phyloP scores from a whole-genome alignment of 1,139 yeast genomes.

The Geotrichum carabidarum region DNA sequence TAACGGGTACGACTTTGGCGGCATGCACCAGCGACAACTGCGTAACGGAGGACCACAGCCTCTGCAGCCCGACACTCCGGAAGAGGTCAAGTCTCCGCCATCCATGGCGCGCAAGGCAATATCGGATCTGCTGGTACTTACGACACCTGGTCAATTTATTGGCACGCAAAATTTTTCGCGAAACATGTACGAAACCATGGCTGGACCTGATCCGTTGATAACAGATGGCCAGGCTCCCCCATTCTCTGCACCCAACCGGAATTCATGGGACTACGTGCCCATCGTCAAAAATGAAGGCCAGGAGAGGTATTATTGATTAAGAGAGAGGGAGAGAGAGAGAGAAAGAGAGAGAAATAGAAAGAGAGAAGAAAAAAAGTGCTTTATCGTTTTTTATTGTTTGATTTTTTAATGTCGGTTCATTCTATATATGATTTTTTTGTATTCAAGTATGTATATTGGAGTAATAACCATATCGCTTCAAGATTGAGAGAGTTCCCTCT shows the following conservation, averaged over 20 bases:
- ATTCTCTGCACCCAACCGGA: too few species aligned
- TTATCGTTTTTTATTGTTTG: too few species aligned
- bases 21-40: neutral
- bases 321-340: too few species aligned
- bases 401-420: neutral
- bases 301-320: neutral
- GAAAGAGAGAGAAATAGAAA: too few species aligned
- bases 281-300: neutral
- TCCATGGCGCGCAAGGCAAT: slow-evolving; percentile 6
- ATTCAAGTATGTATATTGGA: too few species aligned
- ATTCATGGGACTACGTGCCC: neutral
- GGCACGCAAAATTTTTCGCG: neutral
- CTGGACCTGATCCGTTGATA: too few species aligned
- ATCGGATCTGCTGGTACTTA: slow-evolving; percentile 6
- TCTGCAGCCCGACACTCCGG: neutral
- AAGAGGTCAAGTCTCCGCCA: neutral
- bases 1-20: neutral
- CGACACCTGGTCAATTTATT: neutral
- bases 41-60: neutral
- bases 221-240: too few species aligned
- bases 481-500: too few species aligned
- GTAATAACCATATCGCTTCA: too few species aligned
- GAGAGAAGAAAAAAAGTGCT: too few species aligned
- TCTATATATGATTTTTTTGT: neutral
- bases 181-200: neutral